Evolutionary conservation across 2,329 filamentous ascomycete genomes (phyloP), one percentile per base, ranked within the genome.

Genomic region (Venturia effusa): DNA sequence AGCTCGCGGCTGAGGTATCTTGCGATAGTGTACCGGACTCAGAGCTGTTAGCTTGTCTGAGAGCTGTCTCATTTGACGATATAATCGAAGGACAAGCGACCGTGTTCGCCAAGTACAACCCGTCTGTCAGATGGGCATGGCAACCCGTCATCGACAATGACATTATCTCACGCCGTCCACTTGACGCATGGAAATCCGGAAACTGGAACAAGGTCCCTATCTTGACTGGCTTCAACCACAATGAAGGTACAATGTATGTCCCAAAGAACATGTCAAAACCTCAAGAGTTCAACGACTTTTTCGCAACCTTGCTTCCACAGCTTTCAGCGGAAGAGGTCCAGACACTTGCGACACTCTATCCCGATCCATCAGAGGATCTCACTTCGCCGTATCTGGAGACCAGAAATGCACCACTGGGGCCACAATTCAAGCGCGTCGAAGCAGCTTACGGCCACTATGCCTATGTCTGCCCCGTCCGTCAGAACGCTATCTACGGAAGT

Each of bases 111-210:
- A 73, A 73, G 48, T 80, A 79, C 66, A 79, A 79, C 41, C 74
- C 77, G 0, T 78, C 76, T 10, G 69, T 80, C 0, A 72, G 76
- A 34, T 81, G 79, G 79, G 78, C 88, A 0, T 90, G 89, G 74
- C 88, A 89, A 68, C 87, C 87, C 8, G 83, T 86, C 41, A 82
- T 90, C 64, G 86, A 88, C 69, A 81, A 81, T 4, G 80, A 82
- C 15, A 72, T 86, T 17, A 84, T 90, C 62, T 77, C 80, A 2
- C 77, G 80, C 32, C 74, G 81, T 13, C 87, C 87, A 3, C 79
- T 57, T 5, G 51, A 57, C 30, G 15, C 51, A 57, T 57, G 51
- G 37, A 69, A 71, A 0, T 66, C 74, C n/a, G 75, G 74, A 0
- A 77, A 77, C 19, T 81, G 77, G 67, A 72, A 77, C 48, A 70